Evolutionary conservation across 331 rosid genomes (phyloP).

Genomic region (Erythrophleum ivorense): DNA sequence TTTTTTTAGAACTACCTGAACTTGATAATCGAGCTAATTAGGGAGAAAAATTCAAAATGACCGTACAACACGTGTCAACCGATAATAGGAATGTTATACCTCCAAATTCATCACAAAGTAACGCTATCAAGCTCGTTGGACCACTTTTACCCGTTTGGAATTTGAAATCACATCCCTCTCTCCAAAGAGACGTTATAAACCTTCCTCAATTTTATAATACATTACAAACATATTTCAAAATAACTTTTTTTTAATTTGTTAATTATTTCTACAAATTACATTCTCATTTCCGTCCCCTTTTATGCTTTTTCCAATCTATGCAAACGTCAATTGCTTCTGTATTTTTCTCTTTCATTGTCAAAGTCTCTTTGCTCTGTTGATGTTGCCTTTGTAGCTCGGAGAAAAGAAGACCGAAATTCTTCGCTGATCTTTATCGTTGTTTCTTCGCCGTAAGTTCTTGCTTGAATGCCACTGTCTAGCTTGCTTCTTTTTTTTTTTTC

Average conservation of each 20-base stretch:
- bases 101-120: neutral
- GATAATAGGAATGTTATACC: neutral
- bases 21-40: neutral
- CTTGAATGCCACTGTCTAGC: constrained; percentile 8
- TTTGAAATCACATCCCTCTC: constrained; percentile 38
- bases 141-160: constrained; percentile 29
- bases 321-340: neutral
- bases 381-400: constrained; percentile 2
- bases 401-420: constrained; percentile 9
- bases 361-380: constrained; percentile 3
- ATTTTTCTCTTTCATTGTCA: neutral
- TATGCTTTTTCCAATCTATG: neutral
- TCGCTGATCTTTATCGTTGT: constrained; percentile 18
- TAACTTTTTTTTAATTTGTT: neutral
- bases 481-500: constrained; percentile 18
- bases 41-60: neutral
- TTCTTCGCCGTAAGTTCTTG: constrained; percentile 28
- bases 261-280: neutral
- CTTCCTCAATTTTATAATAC: constrained; percentile 8
- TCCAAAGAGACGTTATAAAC: constrained; percentile 39
- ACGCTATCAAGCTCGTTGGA: neutral
- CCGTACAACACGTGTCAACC: constrained; percentile 29
- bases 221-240: neutral
- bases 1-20: no score
- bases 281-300: neutral